phyloP scores from a whole-genome alignment of 2,329 filamentous ascomycete genomes.

The Bipolaris sorokiniana region DNA sequence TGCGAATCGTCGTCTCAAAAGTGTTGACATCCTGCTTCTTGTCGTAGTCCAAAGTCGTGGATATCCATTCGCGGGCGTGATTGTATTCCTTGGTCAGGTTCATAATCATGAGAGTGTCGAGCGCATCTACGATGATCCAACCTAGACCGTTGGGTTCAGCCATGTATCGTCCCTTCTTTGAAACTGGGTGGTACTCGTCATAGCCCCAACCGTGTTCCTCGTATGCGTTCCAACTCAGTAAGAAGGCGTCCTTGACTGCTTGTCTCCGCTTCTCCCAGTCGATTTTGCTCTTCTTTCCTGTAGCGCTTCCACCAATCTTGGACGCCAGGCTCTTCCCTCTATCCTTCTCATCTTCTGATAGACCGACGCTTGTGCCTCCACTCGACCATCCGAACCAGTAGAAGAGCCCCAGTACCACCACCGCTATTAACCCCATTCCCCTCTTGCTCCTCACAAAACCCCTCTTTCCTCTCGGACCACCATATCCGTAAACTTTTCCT shows the following conservation, averaged over 20 bases:
- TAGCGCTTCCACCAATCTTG: constrained; percentile 39
- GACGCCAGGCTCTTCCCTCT: constrained; percentile 39
- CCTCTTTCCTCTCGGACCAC: constrained; percentile 62
- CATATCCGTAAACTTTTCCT: constrained; percentile 65
- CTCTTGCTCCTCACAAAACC: constrained; percentile 64
- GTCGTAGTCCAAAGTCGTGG: constrained; percentile 79
- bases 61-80: constrained; percentile 88
- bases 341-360: constrained; percentile 34
- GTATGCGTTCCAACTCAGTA: constrained; percentile 91
- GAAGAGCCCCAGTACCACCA: constrained; percentile 64
- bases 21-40: constrained; percentile 96
- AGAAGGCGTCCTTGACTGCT: constrained; percentile 85
- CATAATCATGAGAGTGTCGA: constrained; percentile 98
- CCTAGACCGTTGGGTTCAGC: constrained; percentile 80
- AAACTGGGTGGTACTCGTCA: constrained; percentile 85
- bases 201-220: constrained; percentile 91
- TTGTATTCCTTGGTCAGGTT: constrained; percentile 86
- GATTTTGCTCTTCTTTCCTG: constrained; percentile 48
- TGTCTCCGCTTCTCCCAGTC: constrained; percentile 82
- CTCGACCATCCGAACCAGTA: constrained; percentile 70
- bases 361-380: constrained; percentile 41
- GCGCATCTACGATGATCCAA: constrained; percentile 96
- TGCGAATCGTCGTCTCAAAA: constrained; percentile 97
- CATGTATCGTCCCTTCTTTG: constrained; percentile 83
- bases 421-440: constrained; percentile 57